These are phyloP conservation scores for Colletotrichum lindemuthianum DNA, from an alignment of 2,329 filamentous ascomycete species.

Conservation along the genomic window DNA sequence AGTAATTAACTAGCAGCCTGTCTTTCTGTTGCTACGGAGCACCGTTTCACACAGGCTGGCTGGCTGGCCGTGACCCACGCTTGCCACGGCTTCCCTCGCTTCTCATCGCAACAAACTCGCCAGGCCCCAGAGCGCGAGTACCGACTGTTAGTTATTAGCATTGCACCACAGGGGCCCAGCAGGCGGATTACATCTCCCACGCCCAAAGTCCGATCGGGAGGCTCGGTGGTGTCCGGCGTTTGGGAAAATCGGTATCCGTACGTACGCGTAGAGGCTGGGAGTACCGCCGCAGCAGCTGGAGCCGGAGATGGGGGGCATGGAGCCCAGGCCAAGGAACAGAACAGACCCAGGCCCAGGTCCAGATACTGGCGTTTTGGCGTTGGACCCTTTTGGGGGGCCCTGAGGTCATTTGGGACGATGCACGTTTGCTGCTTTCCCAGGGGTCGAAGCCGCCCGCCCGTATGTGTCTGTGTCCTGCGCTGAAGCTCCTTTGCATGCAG, in stretches of 20 bases:
- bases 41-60: constrained; percentile 35
- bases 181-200: constrained; percentile 14
- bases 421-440: constrained; percentile 10
- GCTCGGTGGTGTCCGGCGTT: constrained; percentile 36
- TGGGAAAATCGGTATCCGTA: constrained; percentile 15
- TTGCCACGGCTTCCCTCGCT: constrained; percentile 19
- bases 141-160: not conserved
- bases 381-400: constrained; percentile 26
- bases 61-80: constrained; percentile 18
- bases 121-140: not conserved
- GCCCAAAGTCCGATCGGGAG: constrained; percentile 35
- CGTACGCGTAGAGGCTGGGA: constrained; percentile 19
- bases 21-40: constrained; percentile 25
- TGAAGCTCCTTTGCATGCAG: constrained; percentile 4
- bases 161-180: not conserved
- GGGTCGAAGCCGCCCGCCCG: constrained; percentile 12
- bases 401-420: constrained; percentile 29
- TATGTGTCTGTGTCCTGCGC: constrained; percentile 19
- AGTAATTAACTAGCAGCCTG: constrained; percentile 13
- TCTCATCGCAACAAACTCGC: constrained; percentile 11
- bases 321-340: constrained; percentile 19
- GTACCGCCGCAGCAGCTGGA: constrained; percentile 30
- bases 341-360: not conserved
- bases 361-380: constrained; percentile 19
- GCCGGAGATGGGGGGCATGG: constrained; percentile 25